These are phyloP conservation scores for Helminthosporium solani DNA, from an alignment of 2,329 filamentous ascomycete genomes.

Conservation along the genomic window DNA sequence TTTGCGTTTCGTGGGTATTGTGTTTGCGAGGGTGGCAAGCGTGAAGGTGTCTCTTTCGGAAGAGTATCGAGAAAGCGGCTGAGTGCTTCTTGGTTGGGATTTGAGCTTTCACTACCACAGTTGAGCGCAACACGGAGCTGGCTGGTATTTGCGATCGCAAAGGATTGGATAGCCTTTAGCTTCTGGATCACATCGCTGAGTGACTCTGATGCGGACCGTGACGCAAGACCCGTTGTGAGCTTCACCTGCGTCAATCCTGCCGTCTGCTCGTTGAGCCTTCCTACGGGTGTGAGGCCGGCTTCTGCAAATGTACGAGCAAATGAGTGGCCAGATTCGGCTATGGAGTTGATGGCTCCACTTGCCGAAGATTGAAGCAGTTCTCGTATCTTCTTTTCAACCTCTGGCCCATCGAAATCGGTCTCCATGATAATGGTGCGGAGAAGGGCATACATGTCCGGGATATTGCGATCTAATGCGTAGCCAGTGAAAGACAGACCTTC, in stretches of 20 bases:
- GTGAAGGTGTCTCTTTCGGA: slow-evolving; percentile 45
- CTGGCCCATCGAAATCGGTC: slow-evolving; percentile 83
- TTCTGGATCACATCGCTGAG: slow-evolving; percentile 76
- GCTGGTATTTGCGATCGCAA: slow-evolving; percentile 68
- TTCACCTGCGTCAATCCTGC: slow-evolving; percentile 88
- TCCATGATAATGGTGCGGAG: slow-evolving; percentile 77
- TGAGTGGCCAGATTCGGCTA: slow-evolving; percentile 85
- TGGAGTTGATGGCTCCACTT: slow-evolving; percentile 86
- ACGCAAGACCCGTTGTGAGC: slow-evolving; percentile 75
- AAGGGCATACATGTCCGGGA: slow-evolving; percentile 87
- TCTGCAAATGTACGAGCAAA: slow-evolving; percentile 85
- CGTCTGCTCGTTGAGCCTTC: slow-evolving; percentile 78
- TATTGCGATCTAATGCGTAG: slow-evolving; percentile 84
- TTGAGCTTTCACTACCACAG: slow-evolving; percentile 73
- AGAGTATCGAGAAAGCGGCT: slow-evolving; percentile 67
- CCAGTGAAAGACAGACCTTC: slow-evolving; percentile 85
- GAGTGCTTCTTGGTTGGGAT: slow-evolving; percentile 69
- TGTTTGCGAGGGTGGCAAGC: slow-evolving; percentile 29
- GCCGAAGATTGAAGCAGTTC: slow-evolving; percentile 84
- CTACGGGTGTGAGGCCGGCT: slow-evolving; percentile 71
- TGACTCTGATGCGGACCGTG: slow-evolving; percentile 66
- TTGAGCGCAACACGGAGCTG: slow-evolving; percentile 79
- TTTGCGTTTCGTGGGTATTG: slow-evolving; percentile 55
- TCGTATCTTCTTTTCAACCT: slow-evolving; percentile 77
- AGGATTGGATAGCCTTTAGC: slow-evolving; percentile 78